phyloP scores from a whole-genome alignment of 2,329 filamentous ascomycete genomes.

The Colletotrichum cordylinicola region DNA sequence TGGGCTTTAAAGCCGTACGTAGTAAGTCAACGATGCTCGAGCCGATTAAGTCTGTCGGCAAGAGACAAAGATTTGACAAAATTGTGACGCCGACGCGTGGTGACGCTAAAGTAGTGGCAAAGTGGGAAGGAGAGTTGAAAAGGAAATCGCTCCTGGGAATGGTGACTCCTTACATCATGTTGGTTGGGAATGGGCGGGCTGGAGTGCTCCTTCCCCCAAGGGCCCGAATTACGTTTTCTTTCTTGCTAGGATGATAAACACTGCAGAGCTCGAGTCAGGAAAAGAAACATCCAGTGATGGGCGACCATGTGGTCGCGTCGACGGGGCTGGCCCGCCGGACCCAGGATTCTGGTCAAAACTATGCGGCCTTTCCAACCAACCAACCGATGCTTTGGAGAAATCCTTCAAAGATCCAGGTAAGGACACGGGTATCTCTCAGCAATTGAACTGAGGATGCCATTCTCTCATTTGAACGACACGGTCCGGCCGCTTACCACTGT shows the following conservation, averaged over 20 bases:
- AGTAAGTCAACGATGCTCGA: neutral
- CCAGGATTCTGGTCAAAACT: neutral
- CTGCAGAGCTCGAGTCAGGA: neutral
- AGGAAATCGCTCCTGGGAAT: neutral
- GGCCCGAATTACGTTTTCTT: neutral
- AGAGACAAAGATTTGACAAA: neutral
- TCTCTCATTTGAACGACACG: neutral
- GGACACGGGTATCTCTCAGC: neutral
- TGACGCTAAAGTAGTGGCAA: neutral
- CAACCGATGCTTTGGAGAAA: neutral
- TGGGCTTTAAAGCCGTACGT: neutral
- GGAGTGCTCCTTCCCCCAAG: neutral
- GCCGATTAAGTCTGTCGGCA: neutral
- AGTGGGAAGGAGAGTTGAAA: neutral
- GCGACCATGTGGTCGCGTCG: neutral
- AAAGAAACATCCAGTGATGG: neutral
- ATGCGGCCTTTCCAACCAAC: neutral
- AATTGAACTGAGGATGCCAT: fast-evolving
- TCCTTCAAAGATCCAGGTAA: neutral
- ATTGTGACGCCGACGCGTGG: neutral
- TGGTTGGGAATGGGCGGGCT: neutral
- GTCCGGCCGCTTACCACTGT: neutral
- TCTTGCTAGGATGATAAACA: neutral
- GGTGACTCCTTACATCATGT: neutral
- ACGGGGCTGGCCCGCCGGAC: neutral